Conservation (phyloP, 2,329 filamentous ascomycete genomes). For the Aspergillus terreus region DNA sequence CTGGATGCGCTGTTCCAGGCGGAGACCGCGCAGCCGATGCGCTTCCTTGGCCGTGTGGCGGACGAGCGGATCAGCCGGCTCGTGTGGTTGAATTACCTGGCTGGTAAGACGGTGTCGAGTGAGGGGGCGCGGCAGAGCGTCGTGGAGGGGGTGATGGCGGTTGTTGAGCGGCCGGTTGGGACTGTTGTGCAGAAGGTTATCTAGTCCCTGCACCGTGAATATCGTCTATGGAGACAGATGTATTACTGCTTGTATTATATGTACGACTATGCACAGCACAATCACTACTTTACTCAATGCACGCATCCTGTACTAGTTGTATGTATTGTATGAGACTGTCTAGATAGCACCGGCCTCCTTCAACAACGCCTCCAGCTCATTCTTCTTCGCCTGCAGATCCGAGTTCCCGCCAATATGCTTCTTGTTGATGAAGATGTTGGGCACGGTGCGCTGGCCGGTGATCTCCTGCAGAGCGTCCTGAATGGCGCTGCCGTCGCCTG, state of each 20-base stretch:
- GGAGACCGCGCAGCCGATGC: conserved; percentile 45
- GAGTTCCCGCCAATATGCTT: conserved; percentile 97
- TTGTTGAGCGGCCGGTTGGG: conserved; percentile 83
- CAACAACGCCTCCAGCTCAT: conserved; percentile 62
- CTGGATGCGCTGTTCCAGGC: conserved; percentile 65
- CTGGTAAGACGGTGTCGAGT: conserved; percentile 80
- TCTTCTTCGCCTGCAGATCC: conserved; percentile 67
- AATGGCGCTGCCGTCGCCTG: conserved; percentile 77
- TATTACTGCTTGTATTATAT: not conserved
- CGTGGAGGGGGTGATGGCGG: conserved; percentile 80
- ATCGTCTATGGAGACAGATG: not conserved
- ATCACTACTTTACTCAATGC: too few relatives aligned
- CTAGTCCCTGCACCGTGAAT: conserved; percentile 13
- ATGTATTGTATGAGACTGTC: not conserved
- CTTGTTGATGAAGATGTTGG: conserved; percentile 89
- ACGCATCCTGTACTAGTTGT: too few relatives aligned
- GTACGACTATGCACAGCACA: conserved; percentile 1
- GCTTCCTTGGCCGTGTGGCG: conserved; percentile 64
- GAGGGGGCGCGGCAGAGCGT: conserved; percentile 77
- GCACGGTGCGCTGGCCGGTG: conserved; percentile 80
- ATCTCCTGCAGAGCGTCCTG: conserved; percentile 80
- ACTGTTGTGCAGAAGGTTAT: conserved; percentile 76
- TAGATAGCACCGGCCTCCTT: conserved; percentile 62
- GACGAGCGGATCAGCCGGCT: conserved; percentile 79
- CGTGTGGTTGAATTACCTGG: conserved; percentile 87